Base-by-base conservation (phyloP, 163 green algal species). In the Dunaliella salina region DNA sequence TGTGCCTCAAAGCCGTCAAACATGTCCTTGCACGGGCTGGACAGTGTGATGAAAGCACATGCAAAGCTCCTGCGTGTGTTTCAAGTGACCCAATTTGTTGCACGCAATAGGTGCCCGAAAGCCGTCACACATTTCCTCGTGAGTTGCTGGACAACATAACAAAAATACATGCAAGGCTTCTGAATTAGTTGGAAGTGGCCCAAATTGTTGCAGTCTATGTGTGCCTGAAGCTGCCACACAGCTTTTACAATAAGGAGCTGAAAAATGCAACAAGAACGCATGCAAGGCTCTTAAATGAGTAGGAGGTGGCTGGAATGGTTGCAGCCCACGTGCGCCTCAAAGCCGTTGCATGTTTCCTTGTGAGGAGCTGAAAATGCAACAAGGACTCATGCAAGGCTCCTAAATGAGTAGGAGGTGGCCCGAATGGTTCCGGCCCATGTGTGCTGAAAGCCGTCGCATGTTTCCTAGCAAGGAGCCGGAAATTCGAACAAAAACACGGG, bases 341-440 rank as follows among this genome's bases (percentile, higher is more conserved):
- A 94, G 24, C 95, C 95, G 57, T 98, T 93, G 22, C 85, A 82
- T 8, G 94, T 98, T 79, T 90, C 86, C 45, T 86, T 29, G 67
- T 89, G 85, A 18, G 87, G 87, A 86, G 93, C 34, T 91, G 93
- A 33, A 94, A 79, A n/a, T n/a, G n/a, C n/a, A n/a, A n/a, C n/a
- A n/a, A n/a, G n/a, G n/a, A n/a, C n/a, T n/a, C n/a, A n/a, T n/a
- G n/a, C n/a, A n/a, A n/a, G n/a, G n/a, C n/a, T n/a, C n/a, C n/a
- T n/a, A n/a, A n/a, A n/a, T n/a, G n/a, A n/a, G n/a, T n/a, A n/a
- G n/a, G n/a, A n/a, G n/a, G n/a, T n/a, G n/a, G n/a, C n/a, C n/a
- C n/a, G n/a, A 95, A 87, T 98, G 95, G 88, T 98, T 98, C 40
- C 88, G 90, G 25, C 91, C 94, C 84, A 98, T 92, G 90, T 98